A percentile compares a stretch with the other conserved stretches of the same genome.
These are phyloP conservation scores for Aspergillus fructus DNA, from an alignment of 2,329 filamentous ascomycete species.

Conservation along the genomic window DNA sequence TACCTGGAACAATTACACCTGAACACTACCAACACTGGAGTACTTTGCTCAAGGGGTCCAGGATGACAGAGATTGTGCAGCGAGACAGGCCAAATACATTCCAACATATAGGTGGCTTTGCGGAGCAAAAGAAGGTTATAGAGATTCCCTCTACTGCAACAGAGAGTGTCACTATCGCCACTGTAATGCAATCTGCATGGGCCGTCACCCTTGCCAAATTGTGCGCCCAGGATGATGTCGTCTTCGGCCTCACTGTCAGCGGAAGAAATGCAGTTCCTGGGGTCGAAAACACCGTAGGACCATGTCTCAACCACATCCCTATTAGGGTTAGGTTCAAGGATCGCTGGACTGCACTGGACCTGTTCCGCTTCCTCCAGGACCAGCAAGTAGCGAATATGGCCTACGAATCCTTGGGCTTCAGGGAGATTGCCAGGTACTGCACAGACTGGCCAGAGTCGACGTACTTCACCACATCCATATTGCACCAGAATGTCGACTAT, in stretches of 20 bases:
- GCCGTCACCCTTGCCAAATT: constrained; percentile 61
- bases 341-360: constrained; percentile 52
- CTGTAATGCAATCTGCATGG: constrained; percentile 67
- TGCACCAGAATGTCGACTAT: constrained; percentile 40
- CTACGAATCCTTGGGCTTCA: constrained; percentile 56
- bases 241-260: constrained; percentile 66
- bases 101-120: constrained; percentile 36
- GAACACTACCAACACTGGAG: constrained; percentile 61
- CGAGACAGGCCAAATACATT: constrained; percentile 35
- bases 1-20: constrained; percentile 39
- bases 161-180: constrained; percentile 61
- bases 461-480: constrained; percentile 42
- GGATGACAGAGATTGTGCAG: constrained; percentile 46
- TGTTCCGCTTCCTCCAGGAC: constrained; percentile 55
- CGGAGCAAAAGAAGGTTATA: constrained; percentile 36
- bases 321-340: constrained; percentile 58
- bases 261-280: constrained; percentile 60
- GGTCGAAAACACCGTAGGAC: constrained; percentile 60
- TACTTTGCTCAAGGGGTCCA: constrained; percentile 56
- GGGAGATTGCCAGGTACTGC: constrained; percentile 51
- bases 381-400: constrained; percentile 59
- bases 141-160: constrained; percentile 47
- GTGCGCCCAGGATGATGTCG: constrained; percentile 54
- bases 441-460: constrained; percentile 44
- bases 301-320: constrained; percentile 67